These are phyloP conservation scores for Bromus sterilis DNA, from an alignment of 176 grass and related monocot genomes.

Conservation along the genomic window DNA sequence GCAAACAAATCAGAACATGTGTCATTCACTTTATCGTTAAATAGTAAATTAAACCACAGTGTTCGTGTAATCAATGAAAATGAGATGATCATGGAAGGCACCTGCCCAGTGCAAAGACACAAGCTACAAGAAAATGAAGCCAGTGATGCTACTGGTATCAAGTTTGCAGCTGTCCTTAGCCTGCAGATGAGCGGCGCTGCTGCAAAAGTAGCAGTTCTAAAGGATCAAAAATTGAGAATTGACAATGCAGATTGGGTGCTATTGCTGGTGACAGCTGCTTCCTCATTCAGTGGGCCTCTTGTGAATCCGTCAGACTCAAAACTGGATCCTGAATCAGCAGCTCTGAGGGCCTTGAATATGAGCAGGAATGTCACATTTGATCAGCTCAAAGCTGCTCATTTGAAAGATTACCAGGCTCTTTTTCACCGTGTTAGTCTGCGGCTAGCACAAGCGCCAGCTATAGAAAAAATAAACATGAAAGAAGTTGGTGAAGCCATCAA, in stretches of 20 bases:
- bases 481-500: constrained; percentile 12
- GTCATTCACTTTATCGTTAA: constrained; percentile 50
- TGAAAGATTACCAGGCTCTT: constrained; percentile 68
- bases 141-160: constrained; percentile 41
- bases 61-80: constrained; percentile 23
- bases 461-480: neutral
- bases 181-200: constrained; percentile 28
- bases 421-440: constrained; percentile 58
- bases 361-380: constrained; percentile 36
- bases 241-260: constrained; percentile 58
- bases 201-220: constrained; percentile 10
- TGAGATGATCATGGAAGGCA: constrained; percentile 58
- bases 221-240: constrained; percentile 50
- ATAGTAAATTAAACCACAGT: constrained; percentile 42
- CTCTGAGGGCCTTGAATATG: constrained; percentile 30
- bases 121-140: neutral
- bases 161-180: constrained; percentile 50
- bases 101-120: constrained; percentile 38
- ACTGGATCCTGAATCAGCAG: constrained; percentile 40
- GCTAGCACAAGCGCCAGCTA: constrained; percentile 25
- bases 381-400: constrained; percentile 60
- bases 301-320: constrained; percentile 54
- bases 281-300: constrained; percentile 60
- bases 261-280: constrained; percentile 52
- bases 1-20: constrained; percentile 42